A percentile compares a stretch with the other conserved stretches of the same genome.
These are phyloP conservation scores for Blepharisma stoltei DNA, from an alignment of 73 alveolate genomes.

Conservation along the genomic window DNA sequence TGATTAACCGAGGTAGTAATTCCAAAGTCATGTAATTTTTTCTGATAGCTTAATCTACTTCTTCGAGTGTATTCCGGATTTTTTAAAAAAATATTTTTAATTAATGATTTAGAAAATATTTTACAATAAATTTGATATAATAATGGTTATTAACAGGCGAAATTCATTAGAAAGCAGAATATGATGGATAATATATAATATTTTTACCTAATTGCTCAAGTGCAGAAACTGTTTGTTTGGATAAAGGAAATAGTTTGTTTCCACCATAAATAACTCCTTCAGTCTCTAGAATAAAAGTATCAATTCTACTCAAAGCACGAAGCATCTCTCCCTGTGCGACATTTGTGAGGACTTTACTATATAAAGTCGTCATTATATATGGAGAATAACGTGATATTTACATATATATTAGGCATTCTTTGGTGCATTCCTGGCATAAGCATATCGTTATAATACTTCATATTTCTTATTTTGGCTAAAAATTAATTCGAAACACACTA, in stretches of 20 bases:
- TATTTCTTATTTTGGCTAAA: too few relatives aligned
- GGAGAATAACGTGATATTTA: too few relatives aligned
- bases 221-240: neutral
- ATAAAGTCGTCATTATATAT: neutral
- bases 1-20: neutral
- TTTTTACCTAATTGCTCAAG: neutral
- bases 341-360: constrained; percentile 3
- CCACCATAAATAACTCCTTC: constrained; percentile 21
- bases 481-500: too few relatives aligned
- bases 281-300: neutral
- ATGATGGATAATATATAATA: neutral
- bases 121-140: too few relatives aligned
- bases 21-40: neutral
- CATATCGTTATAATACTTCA: too few relatives aligned
- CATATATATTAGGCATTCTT: too few relatives aligned
- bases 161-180: too few relatives aligned
- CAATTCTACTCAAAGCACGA: neutral
- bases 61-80: too few relatives aligned
- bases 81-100: too few relatives aligned
- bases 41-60: constrained; percentile 10
- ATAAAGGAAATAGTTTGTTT: neutral
- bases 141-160: too few relatives aligned
- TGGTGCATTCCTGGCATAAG: too few relatives aligned
- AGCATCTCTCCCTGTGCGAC: neutral
- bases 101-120: too few relatives aligned